A percentile compares a stretch with the other conserved stretches of the same genome.
These are phyloP conservation scores for Coemansia umbellata DNA, from an alignment of 192 early-diverging fungal genomes.

Conservation along the genomic window DNA sequence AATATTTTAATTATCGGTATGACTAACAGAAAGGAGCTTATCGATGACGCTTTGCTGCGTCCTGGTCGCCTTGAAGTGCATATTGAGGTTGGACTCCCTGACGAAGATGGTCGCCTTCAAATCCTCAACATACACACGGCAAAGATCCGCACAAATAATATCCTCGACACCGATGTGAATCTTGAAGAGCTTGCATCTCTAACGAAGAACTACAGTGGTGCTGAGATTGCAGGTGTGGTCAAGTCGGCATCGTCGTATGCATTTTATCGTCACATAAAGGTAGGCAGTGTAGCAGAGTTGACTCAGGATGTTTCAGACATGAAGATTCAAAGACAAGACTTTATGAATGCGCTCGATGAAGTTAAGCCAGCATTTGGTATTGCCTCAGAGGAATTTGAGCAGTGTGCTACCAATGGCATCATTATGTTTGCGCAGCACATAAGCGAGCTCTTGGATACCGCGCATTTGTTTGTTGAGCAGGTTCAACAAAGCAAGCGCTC, in stretches of 20 bases:
- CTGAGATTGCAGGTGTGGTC: constrained; percentile 92
- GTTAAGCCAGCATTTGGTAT: constrained; percentile 94
- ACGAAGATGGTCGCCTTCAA: constrained; percentile 87
- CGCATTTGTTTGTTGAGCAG: constrained; percentile 62
- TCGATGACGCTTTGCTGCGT: constrained; percentile 95
- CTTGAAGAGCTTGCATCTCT: constrained; percentile 76
- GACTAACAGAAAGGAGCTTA: constrained; percentile 97
- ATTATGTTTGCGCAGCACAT: constrained; percentile 70
- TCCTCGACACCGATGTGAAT: constrained; percentile 79
- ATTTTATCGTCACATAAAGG: constrained; percentile 93
- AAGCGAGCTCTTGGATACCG: constrained; percentile 58
- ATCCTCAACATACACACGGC: constrained; percentile 94
- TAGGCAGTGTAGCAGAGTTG: constrained; percentile 79
- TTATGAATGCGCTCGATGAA: constrained; percentile 85
- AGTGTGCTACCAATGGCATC: constrained; percentile 80
- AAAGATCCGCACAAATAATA: constrained; percentile 74
- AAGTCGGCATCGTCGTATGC: constrained; percentile 93
- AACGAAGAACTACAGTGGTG: constrained; percentile 97
- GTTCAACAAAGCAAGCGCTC: constrained; percentile 78
- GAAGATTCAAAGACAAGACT: constrained; percentile 82
- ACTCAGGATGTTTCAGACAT: constrained; percentile 84
- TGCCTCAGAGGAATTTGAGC: constrained; percentile 82
- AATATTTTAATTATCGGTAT: constrained; percentile 98
- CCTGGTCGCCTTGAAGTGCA: constrained; percentile 96
- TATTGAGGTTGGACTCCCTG: constrained; percentile 93